phyloP scores from a whole-genome alignment of 331 rosid genomes.

The Stylosanthes scabra region DNA sequence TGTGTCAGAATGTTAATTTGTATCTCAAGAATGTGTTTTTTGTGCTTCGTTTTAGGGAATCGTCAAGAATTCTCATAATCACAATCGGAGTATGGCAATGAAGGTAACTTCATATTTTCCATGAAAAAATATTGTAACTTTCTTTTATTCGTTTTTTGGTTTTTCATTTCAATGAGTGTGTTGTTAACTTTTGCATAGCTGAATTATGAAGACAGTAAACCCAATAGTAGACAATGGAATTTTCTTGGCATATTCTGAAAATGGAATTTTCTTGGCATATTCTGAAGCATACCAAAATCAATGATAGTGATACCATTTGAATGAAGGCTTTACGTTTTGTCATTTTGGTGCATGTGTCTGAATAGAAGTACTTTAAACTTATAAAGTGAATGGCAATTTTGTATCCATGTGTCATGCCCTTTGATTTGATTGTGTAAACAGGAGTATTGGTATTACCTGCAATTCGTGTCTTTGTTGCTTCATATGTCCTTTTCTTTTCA shows the following conservation, averaged over 20 bases:
- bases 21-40: conserved; percentile 15
- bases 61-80: conserved; percentile 43
- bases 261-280: no score
- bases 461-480: no score
- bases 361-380: conserved; percentile 4
- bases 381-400: neutral
- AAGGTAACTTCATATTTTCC: conserved; percentile 53
- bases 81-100: conserved; percentile 53
- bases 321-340: conserved; percentile 14
- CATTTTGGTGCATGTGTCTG: conserved; percentile 18
- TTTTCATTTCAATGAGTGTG: neutral
- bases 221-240: conserved; percentile 17
- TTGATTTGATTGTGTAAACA: neutral
- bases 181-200: neutral
- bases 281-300: conserved; percentile 23
- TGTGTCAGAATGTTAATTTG: conserved; percentile 10
- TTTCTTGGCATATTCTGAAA: no score
- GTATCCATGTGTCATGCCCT: neutral
- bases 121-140: no score
- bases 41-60: conserved; percentile 47
- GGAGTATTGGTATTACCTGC: neutral
- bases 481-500: conserved; percentile 14
- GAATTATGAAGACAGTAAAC: neutral
- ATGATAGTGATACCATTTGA: conserved; percentile 3
- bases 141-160: neutral